phyloP scores from a whole-genome alignment of 2,329 filamentous ascomycete species.

The Fusarium tricinctum region DNA sequence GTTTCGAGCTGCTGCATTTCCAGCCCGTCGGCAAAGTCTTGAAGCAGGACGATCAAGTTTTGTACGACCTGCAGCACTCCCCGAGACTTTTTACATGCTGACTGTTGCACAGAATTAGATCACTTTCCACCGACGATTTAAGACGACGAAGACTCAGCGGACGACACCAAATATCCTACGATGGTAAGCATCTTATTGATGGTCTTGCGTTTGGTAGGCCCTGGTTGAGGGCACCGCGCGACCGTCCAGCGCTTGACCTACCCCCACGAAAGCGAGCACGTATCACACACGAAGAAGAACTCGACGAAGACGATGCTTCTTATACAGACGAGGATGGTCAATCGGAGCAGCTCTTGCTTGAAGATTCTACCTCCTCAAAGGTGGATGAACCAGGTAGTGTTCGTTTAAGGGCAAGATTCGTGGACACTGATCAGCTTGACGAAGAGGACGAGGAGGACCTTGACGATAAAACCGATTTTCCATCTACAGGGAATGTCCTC shows the following conservation, averaged over 20 bases:
- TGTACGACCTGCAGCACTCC: constrained; percentile 66
- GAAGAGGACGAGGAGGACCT: constrained; percentile 35
- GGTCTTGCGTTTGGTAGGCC: constrained; percentile 87
- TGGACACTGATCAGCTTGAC: constrained; percentile 39
- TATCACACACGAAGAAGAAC: constrained; percentile 61
- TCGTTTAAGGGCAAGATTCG: constrained; percentile 37
- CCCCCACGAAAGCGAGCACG: constrained; percentile 79
- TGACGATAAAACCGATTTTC: constrained; percentile 52
- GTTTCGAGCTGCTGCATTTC: constrained; percentile 91
- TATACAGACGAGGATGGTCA: constrained; percentile 52
- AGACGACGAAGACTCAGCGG: constrained; percentile 80
- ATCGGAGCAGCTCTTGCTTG: constrained; percentile 52
- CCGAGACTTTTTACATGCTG: background rate
- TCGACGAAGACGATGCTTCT: constrained; percentile 54
- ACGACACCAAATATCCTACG: constrained; percentile 82
- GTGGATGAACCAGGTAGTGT: constrained; percentile 38
- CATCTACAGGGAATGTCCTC: background rate
- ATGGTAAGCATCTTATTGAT: constrained; percentile 86
- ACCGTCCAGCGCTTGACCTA: constrained; percentile 77
- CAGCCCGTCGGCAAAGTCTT: constrained; percentile 77
- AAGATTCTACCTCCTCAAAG: constrained; percentile 45
- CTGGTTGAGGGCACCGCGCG: constrained; percentile 70
- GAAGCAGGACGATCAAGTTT: constrained; percentile 85
- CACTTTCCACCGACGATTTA: constrained; percentile 81
- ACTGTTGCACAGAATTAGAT: constrained; percentile 74